Evolutionary conservation across 2,329 filamentous ascomycete genomes (phyloP), one percentile per base, ranked within the genome.

Genomic region (Drechslera avenae): DNA sequence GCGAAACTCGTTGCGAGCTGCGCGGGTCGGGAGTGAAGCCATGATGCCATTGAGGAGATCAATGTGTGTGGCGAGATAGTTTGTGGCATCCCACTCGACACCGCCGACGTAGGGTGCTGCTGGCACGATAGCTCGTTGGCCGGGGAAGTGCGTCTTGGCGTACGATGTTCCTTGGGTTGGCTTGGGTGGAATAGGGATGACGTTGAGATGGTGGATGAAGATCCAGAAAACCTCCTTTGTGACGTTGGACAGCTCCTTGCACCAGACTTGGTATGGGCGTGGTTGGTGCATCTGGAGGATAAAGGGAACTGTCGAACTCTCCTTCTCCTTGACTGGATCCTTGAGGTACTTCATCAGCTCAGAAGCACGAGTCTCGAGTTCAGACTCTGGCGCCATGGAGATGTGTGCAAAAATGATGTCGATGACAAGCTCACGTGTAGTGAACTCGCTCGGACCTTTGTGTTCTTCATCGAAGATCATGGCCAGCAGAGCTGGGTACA

Each of bases 171-270:
- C 63, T 1, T 50, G 41, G 0, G 57, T 48, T 18, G 62, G 55
- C 8, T 37, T 47, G 1, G 86, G 50, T 10, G 66, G 83, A 28
- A 89, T 74, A 17, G 90, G 82, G 31, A 97, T 83, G 37, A 97
- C 87, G 65, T 97, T 97, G 50, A 96, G 80, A 62, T 96, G 89
- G 74, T 97, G 93, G 46, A 97, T 81, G 77, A 97, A 99, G 70
- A 97, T 97, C 93, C 93, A 99, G 72, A 99, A 99, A 21, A 97
- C 93, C 73, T 99, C 93, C 73, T 97, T 97, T 34, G 92, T 96
- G 39, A 97, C 93, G 64, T 89, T 92, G 52, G 87, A 87, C 14
- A 93, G 86, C 75, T 99, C 94, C 73, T 92, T 94, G 75, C 88
- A 91, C 93, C 93, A 99, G 2, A 96, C 84, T 28, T 91, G 88